Conservation (phyloP, 2,329 filamentous ascomycete genomes). For the Verticillium alfalfae region DNA sequence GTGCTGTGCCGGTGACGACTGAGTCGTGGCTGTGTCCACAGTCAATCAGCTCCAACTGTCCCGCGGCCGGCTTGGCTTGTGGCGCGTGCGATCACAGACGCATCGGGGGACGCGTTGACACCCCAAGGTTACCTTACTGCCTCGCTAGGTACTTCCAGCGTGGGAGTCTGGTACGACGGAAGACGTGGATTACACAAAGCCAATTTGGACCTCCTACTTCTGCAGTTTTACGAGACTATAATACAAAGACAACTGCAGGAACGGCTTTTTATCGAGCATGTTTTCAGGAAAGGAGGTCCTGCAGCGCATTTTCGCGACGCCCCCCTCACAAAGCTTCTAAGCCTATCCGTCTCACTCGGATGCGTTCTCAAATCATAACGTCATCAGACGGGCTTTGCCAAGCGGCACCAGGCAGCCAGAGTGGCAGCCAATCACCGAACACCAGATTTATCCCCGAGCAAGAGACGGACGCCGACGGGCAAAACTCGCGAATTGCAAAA, state of each 20-base stretch:
- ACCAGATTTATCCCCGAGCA: constrained; percentile 27
- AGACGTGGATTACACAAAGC: not conserved
- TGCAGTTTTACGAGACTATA: no score
- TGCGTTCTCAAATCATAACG: not conserved
- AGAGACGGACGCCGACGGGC: constrained; percentile 22
- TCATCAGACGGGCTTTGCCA: not conserved
- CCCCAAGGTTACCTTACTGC: not conserved
- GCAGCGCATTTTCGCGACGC: no score
- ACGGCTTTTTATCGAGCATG: no score
- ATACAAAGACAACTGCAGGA: no score
- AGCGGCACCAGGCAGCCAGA: constrained; percentile 3
- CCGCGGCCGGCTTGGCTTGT: constrained; percentile 1
- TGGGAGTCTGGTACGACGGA: not conserved
- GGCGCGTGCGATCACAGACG: constrained; percentile 1
- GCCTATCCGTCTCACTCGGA: no score
- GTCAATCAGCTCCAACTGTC: not conserved
- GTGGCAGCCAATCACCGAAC: constrained; percentile 22
- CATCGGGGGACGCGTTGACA: not conserved
- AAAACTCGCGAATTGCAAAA: not conserved
- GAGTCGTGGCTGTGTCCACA: constrained; percentile 8
- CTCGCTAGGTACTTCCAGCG: no score
- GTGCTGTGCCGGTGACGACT: constrained; percentile 8
- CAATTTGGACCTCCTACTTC: not conserved
- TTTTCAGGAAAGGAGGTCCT: no score
- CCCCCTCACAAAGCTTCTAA: no score